phyloP scores from a whole-genome alignment of 148 eudicot species.

The Rhododendron henanense region DNA sequence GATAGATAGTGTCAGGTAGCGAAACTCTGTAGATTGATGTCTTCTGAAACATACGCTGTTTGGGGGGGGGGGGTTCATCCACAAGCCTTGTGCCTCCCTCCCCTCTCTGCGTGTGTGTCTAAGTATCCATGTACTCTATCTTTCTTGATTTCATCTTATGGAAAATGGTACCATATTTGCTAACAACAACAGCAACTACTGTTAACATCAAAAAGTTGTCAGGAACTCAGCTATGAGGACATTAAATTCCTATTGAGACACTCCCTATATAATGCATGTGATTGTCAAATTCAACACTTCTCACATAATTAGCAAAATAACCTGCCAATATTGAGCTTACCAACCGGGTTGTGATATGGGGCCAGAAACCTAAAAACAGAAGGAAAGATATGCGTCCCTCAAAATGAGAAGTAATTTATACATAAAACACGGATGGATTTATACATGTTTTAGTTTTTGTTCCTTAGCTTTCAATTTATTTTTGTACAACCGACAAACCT shows the following conservation, averaged over 20 bases:
- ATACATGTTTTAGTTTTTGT: not conserved
- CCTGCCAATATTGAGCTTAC: not conserved
- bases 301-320: not conserved
- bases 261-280: not conserved
- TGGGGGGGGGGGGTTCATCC: not conserved
- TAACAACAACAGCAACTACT: not conserved
- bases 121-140: not conserved
- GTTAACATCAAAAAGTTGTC: not conserved
- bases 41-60: not conserved
- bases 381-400: not conserved
- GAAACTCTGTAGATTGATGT: not conserved
- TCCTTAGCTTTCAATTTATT: not conserved
- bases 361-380: not conserved
- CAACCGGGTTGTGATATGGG: not conserved
- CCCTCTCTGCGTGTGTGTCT: not conserved
- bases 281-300: conserved; percentile 1
- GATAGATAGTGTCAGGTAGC: not conserved
- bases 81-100: not conserved
- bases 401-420: not conserved
- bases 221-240: not conserved
- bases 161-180: not conserved
- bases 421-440: not conserved
- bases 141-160: not conserved
- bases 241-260: not conserved
- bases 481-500: not conserved